phyloP scores from a whole-genome alignment of 176 grass and related monocot species.

The Aegilops bicornis region DNA sequence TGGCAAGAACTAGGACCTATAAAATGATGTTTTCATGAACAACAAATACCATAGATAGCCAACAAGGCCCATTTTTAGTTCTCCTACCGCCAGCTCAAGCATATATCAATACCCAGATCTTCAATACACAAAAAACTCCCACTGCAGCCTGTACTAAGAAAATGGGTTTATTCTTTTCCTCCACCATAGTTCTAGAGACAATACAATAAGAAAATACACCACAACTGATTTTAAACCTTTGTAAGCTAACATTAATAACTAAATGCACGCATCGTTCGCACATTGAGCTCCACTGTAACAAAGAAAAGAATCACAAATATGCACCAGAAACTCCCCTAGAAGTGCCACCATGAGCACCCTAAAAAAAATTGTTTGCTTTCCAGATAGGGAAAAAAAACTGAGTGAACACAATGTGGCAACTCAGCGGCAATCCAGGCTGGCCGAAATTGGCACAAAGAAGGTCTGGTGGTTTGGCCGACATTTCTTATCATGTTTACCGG shows the following conservation, averaged over 20 bases:
- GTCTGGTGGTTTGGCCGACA: neutral
- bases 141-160: neutral
- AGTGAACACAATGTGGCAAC: neutral
- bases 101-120: neutral
- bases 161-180: neutral
- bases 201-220: neutral
- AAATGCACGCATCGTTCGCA: neutral
- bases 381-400: neutral
- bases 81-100: neutral
- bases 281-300: neutral
- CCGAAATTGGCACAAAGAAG: conserved; percentile 2
- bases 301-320: neutral
- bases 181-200: neutral
- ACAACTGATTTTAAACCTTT: neutral
- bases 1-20: neutral
- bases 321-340: neutral
- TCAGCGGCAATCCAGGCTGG: neutral
- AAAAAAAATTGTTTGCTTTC: neutral
- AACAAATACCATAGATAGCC: neutral
- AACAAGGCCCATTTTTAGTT: neutral
- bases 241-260: neutral
- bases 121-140: neutral
- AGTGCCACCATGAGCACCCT: neutral
- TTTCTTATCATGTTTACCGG: conserved; percentile 3
- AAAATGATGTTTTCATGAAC: neutral